Evolutionary conservation across 1,139 yeast species (phyloP).

Genomic region (Diutina rugosa): DNA sequence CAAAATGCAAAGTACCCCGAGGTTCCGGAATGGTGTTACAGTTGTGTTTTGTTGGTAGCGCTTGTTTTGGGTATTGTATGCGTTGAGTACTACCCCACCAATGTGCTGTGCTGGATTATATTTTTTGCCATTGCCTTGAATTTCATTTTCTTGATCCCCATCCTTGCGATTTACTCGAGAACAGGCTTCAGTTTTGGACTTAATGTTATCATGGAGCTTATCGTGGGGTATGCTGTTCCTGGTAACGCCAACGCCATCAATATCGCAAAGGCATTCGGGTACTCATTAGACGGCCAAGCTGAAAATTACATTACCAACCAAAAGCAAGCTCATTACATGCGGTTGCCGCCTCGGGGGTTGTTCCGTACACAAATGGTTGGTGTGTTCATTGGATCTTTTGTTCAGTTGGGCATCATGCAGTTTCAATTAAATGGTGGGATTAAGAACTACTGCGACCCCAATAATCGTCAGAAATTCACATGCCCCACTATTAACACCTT

Average conservation of each 20-base stretch:
- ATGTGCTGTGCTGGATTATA: conserved; percentile 45
- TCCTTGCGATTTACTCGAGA: conserved; percentile 33
- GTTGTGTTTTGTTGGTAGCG: conserved; percentile 10
- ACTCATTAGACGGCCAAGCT: conserved; percentile 48
- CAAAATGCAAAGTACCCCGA: conserved; percentile 12
- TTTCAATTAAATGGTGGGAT: conserved; percentile 13
- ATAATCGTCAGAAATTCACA: conserved; percentile 27
- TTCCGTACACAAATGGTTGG: conserved; percentile 40
- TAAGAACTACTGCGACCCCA: conserved; percentile 30
- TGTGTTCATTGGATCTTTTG: not conserved
- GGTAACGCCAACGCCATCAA: conserved; percentile 51
- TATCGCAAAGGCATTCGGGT: conserved; percentile 46
- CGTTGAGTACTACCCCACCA: conserved; percentile 32
- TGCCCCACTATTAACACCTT: conserved; percentile 36
- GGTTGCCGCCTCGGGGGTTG: conserved; percentile 47
- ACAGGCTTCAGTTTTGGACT: conserved; percentile 42
- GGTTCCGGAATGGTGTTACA: conserved; percentile 13
- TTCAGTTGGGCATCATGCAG: conserved; percentile 1
- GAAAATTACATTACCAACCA: conserved; percentile 41
- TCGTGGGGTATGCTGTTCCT: conserved; percentile 51
- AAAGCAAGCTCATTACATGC: conserved; percentile 49
- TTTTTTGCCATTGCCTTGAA: conserved; percentile 45
- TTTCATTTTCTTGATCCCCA: conserved; percentile 41
- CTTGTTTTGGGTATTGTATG: conserved; percentile 22
- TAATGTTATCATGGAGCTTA: conserved; percentile 46